Percentiles rank a stretch among this genome's conserved stretches.
Conservation (phyloP, 192 early-diverging fungal genomes). For the Coemansia sp. region DNA sequence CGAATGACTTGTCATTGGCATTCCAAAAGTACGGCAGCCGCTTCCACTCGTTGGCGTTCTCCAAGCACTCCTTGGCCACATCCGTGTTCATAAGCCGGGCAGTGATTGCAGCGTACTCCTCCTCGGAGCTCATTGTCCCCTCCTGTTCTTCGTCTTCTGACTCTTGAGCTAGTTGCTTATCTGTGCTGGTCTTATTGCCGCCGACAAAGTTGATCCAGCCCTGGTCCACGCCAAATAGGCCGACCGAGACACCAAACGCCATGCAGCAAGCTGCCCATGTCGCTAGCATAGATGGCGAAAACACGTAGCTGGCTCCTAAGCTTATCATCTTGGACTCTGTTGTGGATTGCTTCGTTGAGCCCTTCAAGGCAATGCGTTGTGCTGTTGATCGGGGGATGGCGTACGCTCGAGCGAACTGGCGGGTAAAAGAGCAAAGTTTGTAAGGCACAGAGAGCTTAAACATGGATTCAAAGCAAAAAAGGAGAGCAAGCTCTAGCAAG, state of each 20-base stretch:
- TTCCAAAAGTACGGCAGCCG: slow-evolving; percentile 52
- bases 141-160: background rate
- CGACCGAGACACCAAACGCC: slow-evolving; percentile 37
- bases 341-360: background rate
- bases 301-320: slow-evolving; percentile 28
- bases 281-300: slow-evolving; percentile 49
- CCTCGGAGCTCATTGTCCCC: background rate
- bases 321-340: slow-evolving; percentile 10
- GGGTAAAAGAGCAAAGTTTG: slow-evolving; percentile 3
- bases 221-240: slow-evolving; percentile 38
- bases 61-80: slow-evolving; percentile 39
- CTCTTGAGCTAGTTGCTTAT: background rate
- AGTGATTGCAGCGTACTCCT: slow-evolving; percentile 13
- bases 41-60: slow-evolving; percentile 48
- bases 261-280: slow-evolving; percentile 54
- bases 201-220: slow-evolving; percentile 43
- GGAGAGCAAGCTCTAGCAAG: background rate
- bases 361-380: slow-evolving; percentile 19
- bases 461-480: background rate
- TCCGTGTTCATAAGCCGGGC: slow-evolving; percentile 26
- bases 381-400: slow-evolving; percentile 40
- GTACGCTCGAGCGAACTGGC: slow-evolving; percentile 31
- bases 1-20: background rate
- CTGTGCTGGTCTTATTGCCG: background rate
- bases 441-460: background rate